Evolutionary conservation across 2,329 filamentous ascomycete genomes (phyloP).

Genomic region (Seiridium cupressi): DNA sequence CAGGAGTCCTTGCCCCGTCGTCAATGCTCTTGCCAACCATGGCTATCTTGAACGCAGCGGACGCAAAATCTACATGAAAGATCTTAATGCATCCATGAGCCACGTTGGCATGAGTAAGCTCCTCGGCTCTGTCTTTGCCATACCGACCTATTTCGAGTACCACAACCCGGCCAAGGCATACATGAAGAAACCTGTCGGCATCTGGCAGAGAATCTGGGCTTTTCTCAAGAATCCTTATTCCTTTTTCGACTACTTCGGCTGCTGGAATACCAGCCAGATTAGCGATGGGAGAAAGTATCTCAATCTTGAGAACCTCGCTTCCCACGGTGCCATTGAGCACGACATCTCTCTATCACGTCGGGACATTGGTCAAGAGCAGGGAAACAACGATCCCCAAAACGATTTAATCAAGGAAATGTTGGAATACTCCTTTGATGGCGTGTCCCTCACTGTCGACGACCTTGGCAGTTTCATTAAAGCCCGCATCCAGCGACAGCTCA

Average conservation of each 20-base stretch:
- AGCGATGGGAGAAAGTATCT: not conserved
- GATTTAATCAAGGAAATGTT: not conserved
- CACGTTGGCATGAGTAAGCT: not conserved
- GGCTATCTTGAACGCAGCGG: conserved; percentile 18
- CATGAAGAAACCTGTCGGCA: not conserved
- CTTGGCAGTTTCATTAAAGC: not conserved
- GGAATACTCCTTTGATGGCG: not conserved
- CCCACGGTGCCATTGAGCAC: not conserved
- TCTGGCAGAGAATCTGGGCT: not conserved
- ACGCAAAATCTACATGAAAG: not conserved
- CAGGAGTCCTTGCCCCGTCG: conserved; percentile 19
- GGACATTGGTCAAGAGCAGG: not conserved
- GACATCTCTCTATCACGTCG: not conserved
- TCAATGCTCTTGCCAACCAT: conserved; percentile 20
- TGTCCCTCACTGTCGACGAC: not conserved
- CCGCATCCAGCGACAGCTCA: conserved; percentile 5
- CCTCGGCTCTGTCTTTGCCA: not conserved
- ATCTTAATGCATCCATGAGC: not conserved
- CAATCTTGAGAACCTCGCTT: not conserved
- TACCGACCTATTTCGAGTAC: not conserved
- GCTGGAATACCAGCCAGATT: not conserved
- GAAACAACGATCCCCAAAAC: not conserved
- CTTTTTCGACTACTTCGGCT: not conserved
- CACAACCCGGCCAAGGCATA: conserved; percentile 6
- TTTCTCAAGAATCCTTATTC: not conserved